Conservation (phyloP, 1,284 basidiomycete species). For the Ceratobasidium sp. region DNA sequence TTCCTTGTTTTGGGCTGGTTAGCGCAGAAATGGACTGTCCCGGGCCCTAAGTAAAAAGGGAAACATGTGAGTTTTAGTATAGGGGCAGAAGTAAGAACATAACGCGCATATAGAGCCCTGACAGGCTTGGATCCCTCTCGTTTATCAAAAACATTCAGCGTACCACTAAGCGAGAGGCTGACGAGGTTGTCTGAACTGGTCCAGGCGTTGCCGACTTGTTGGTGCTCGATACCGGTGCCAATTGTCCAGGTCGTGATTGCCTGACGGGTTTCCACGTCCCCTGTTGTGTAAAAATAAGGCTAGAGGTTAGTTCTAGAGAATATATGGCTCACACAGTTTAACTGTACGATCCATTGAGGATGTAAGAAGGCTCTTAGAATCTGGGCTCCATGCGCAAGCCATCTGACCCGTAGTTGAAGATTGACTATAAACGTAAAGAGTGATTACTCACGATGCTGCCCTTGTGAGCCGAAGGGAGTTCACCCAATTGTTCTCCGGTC, state of each 20-base stretch:
- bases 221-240: conserved; percentile 71
- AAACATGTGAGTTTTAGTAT: neutral
- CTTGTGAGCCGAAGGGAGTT: conserved; percentile 72
- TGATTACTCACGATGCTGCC: conserved; percentile 73
- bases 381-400: conserved; percentile 78
- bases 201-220: conserved; percentile 92
- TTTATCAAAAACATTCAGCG: conserved; percentile 85
- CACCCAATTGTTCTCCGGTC: conserved; percentile 79
- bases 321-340: conserved; percentile 73
- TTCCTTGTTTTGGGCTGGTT: conserved; percentile 49
- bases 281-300: conserved; percentile 52
- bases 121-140: conserved; percentile 66
- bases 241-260: conserved; percentile 72
- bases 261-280: conserved; percentile 80
- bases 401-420: conserved; percentile 56
- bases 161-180: conserved; percentile 85
- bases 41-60: neutral
- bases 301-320: conserved; percentile 10
- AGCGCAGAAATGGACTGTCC: conserved; percentile 21
- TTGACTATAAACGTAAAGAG: neutral
- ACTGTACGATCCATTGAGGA: conserved; percentile 90
- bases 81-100: neutral
- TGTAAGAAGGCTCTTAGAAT: conserved; percentile 77
- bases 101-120: conserved; percentile 59
- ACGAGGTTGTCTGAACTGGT: conserved; percentile 72